Conservation (phyloP, 2,329 filamentous ascomycete species). For the Arthrobotrys sinensis region DNA sequence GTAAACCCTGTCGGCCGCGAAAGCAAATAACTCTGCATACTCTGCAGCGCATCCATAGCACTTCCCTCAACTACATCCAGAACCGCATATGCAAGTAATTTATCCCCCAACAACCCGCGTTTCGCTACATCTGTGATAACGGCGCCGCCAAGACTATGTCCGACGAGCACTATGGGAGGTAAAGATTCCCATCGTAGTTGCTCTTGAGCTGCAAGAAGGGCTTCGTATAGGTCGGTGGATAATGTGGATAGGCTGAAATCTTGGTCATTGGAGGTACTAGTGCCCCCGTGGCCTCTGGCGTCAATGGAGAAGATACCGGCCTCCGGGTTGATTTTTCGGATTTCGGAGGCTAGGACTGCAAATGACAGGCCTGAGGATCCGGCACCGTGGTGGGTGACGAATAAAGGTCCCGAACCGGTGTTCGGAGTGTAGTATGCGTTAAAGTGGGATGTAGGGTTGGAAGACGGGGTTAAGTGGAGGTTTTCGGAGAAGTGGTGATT, state of each 20-base stretch:
- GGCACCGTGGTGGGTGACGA: slow-evolving; percentile 94
- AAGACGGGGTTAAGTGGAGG: slow-evolving; percentile 76
- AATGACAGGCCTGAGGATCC: slow-evolving; percentile 95
- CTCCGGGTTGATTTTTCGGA: slow-evolving; percentile 81
- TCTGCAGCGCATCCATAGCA: slow-evolving; percentile 92
- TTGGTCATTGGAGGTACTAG: slow-evolving; percentile 65
- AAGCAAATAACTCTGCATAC: slow-evolving; percentile 92
- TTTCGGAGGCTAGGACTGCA: slow-evolving; percentile 82
- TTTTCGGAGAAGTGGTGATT: slow-evolving; percentile 92
- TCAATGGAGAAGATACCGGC: slow-evolving; percentile 89
- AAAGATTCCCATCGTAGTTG: slow-evolving; percentile 81
- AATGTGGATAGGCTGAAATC: slow-evolving; percentile 83
- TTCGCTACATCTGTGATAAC: slow-evolving; percentile 88
- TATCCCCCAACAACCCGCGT: slow-evolving; percentile 75
- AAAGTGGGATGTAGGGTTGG: slow-evolving; percentile 70
- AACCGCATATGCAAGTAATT: slow-evolving; percentile 87
- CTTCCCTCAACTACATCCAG: slow-evolving; percentile 96
- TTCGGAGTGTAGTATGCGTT: slow-evolving; percentile 93
- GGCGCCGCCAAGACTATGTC: slow-evolving; percentile 92
- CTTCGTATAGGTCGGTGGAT: slow-evolving; percentile 76
- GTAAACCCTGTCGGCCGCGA: slow-evolving; percentile 84
- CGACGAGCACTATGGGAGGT: slow-evolving; percentile 85
- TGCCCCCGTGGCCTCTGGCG: slow-evolving; percentile 83
- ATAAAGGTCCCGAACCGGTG: slow-evolving; percentile 80
- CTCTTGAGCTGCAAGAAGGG: slow-evolving; percentile 72